Base-by-base conservation (phyloP, 495 filamentous ascomycete genomes). In the Trichoderma gamsii region DNA sequence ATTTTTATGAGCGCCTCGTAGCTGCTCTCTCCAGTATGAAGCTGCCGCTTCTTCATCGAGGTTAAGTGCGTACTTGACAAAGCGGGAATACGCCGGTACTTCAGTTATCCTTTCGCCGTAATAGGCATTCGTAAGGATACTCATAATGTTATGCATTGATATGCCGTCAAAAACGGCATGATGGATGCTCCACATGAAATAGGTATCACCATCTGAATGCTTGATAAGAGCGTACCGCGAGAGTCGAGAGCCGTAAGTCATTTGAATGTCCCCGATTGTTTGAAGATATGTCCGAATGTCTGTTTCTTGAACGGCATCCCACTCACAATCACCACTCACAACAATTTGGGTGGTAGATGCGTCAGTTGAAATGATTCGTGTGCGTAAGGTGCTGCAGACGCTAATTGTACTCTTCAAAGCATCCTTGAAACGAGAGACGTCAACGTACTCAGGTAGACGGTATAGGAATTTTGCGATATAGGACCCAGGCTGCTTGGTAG, bases 381-480 rank as follows among this genome's bases (percentile, higher is more conserved):
- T 65, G n/a, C 64, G 64, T 27, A 65, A 32, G 64, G 21, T 65
- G 0, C 15, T 11, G 35, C 35, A 65, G 12, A n/a, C 23, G 8
- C 44, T 16, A 15, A 65, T 32, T 27, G 64, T 65, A 16, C 4
- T 18, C n/a, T 9, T 46, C 64, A 35, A 65, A 27, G 64, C 64
- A 29, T 41, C 64, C 9, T 65, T 65, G 18, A 65, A 78, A 16
- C 71, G 73, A 9, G 72, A 63, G 18, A 76, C n/a, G 2, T 65
- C 67, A 44, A 79, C 71, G 51, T 73, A 15, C 13, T 49, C 44
- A 21, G 35, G 49, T 63, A 69, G 41, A 49, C 46, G 61, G 29
- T 69, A 72, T 13, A 76, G 70, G 13, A 51, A 44, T 68, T 80
- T 81, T 11, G 81, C 81, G n/a, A 84, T 74, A 67, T 86, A 86